Evolutionary conservation across 176 grass and related monocot species (phyloP).

Genomic region (Triticum monococcum): DNA sequence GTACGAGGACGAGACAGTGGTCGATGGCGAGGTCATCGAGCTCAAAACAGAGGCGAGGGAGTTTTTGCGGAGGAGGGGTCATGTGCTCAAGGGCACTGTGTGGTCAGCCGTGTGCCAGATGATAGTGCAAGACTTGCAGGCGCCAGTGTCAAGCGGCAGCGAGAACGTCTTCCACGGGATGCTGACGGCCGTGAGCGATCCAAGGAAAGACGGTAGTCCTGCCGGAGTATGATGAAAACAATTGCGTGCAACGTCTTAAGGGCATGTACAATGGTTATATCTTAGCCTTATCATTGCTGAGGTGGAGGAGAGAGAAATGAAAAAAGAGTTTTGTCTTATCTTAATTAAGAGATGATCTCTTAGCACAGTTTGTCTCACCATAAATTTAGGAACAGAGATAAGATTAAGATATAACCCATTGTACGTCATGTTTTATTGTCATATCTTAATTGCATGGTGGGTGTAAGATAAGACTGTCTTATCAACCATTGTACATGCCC

Average conservation of each 20-base stretch:
- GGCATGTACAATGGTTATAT: too few relatives aligned
- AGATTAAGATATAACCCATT: too few relatives aligned
- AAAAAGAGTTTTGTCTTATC: too few relatives aligned
- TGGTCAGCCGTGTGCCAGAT: constrained; percentile 62
- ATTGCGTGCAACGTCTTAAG: not conserved
- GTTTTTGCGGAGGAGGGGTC: constrained; percentile 60
- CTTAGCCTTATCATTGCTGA: too few relatives aligned
- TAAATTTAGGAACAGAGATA: too few relatives aligned
- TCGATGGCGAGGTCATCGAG: constrained; percentile 54
- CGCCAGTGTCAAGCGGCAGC: not conserved
- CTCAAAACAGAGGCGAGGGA: constrained; percentile 32
- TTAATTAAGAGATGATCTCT: too few relatives aligned
- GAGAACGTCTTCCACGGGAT: constrained; percentile 48
- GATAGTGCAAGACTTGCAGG: constrained; percentile 59
- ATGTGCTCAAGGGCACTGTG: constrained; percentile 20
- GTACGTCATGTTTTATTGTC: too few relatives aligned
- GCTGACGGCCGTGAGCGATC: constrained; percentile 88
- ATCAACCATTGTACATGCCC: too few relatives aligned
- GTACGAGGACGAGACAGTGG: constrained; percentile 69
- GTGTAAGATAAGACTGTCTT: too few relatives aligned
- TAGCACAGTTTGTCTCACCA: too few relatives aligned
- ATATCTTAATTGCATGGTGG: too few relatives aligned
- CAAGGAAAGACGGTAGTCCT: constrained; percentile 72
- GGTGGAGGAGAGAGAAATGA: too few relatives aligned
- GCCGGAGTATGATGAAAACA: constrained; percentile 39